These are phyloP conservation scores for Colletotrichum lentis DNA, from an alignment of 2,329 filamentous ascomycete genomes.

Conservation along the genomic window DNA sequence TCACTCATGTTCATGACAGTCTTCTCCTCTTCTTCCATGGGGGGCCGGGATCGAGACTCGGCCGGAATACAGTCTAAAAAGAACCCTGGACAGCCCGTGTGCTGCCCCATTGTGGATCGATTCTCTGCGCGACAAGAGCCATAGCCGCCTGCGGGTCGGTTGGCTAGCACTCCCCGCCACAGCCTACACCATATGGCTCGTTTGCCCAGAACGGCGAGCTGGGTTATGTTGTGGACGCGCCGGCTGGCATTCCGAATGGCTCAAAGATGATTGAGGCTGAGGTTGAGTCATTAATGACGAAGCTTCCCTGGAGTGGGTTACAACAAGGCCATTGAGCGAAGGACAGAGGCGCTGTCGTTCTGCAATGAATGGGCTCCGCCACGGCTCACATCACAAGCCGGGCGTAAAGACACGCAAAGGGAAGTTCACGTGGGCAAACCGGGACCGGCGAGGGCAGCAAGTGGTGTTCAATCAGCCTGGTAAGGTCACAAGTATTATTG, in stretches of 20 bases:
- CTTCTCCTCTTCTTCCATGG: too few species aligned
- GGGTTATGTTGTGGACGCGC: conserved; percentile 7
- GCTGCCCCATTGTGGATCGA: not conserved
- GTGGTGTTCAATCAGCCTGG: conserved; percentile 12
- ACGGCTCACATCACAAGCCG: conserved; percentile 29
- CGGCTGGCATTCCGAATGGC: not conserved
- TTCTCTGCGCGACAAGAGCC: not conserved
- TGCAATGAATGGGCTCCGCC: conserved; percentile 33
- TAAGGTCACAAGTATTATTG: too few species aligned
- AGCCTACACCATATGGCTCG: not conserved
- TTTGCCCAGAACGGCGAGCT: not conserved
- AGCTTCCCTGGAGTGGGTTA: conserved; percentile 8
- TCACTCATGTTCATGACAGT: not conserved
- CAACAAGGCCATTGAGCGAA: not conserved
- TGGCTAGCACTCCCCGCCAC: not conserved
- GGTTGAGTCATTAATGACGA: conserved; percentile 18
- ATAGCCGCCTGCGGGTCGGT: not conserved
- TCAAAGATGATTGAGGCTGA: not conserved
- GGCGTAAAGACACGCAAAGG: conserved; percentile 20
- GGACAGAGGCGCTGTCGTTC: conserved; percentile 8
- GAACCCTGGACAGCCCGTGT: not conserved
- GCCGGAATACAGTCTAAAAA: not conserved
- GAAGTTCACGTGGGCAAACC: conserved; percentile 15
- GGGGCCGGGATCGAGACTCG: not conserved
- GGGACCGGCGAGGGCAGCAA: conserved; percentile 3